These are phyloP conservation scores for Hamigera avellanea DNA, from an alignment of 495 filamentous ascomycete genomes.

Conservation along the genomic window DNA sequence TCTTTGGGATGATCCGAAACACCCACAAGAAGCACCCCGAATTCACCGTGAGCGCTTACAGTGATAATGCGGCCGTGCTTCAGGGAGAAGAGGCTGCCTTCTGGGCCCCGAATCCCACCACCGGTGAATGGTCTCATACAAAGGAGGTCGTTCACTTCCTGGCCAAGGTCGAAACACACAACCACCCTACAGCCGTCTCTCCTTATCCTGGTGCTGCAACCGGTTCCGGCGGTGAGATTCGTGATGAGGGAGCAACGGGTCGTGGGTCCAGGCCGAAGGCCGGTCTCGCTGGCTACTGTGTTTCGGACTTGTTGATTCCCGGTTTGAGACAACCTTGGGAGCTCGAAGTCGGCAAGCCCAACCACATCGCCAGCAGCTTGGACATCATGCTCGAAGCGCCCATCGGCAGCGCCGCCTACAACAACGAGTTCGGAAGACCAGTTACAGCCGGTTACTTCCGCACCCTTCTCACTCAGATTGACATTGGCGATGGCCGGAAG, in stretches of 20 bases:
- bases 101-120: slow-evolving; percentile 78
- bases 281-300: slow-evolving; percentile 84
- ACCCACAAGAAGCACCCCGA: slow-evolving; percentile 72
- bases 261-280: slow-evolving; percentile 89
- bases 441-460: slow-evolving; percentile 82
- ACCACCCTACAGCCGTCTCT: slow-evolving; percentile 93
- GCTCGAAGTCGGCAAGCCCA: slow-evolving; percentile 74
- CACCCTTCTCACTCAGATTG: slow-evolving; percentile 61
- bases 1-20: slow-evolving; percentile 93
- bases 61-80: slow-evolving; percentile 91
- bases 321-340: slow-evolving; percentile 79
- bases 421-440: slow-evolving; percentile 97
- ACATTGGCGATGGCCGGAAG: slow-evolving; percentile 44
- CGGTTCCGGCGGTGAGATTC: slow-evolving; percentile 87
- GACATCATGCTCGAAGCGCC: slow-evolving; percentile 97
- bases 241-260: slow-evolving; percentile 91
- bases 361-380: slow-evolving; percentile 81
- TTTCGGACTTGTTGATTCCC: slow-evolving; percentile 85
- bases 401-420: slow-evolving; percentile 87
- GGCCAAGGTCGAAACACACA: slow-evolving; percentile 96
- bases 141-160: slow-evolving; percentile 81
- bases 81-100: slow-evolving; percentile 62
- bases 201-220: slow-evolving; percentile 78
- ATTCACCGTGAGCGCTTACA: slow-evolving; percentile 86
- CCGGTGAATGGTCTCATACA: slow-evolving; percentile 76